These are phyloP conservation scores for Amanita pseudoporphyria DNA, from an alignment of 768 basidiomycete species.

Conservation along the genomic window DNA sequence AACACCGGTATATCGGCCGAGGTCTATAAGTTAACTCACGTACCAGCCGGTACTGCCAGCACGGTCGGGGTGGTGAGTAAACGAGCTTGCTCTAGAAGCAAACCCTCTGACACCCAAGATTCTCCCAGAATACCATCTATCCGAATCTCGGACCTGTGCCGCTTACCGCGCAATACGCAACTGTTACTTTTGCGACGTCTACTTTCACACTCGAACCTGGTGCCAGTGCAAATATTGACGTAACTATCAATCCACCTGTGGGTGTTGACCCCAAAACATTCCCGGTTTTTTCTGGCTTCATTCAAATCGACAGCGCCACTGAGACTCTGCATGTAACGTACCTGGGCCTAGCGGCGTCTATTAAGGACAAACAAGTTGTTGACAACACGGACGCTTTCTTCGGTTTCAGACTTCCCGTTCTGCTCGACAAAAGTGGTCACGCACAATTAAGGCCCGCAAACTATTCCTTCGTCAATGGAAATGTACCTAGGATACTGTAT, in stretches of 20 bases:
- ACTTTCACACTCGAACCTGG: conserved; percentile 32
- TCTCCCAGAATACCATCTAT: conserved; percentile 28
- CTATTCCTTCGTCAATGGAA: conserved; percentile 34
- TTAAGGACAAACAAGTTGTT: conserved; percentile 34
- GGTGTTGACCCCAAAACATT: conserved; percentile 32
- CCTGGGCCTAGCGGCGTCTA: conserved; percentile 26
- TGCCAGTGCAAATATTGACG: conserved; percentile 23
- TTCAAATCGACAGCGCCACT: conserved; percentile 25
- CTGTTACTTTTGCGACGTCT: conserved; percentile 29
- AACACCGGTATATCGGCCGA: conserved; percentile 31
- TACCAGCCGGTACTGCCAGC: conserved; percentile 36
- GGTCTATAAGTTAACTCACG: conserved; percentile 31
- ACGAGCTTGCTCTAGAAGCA: background rate
- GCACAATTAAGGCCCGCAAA: conserved; percentile 29
- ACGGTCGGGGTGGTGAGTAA: conserved; percentile 25
- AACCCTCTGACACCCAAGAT: background rate
- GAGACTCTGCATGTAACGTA: conserved; percentile 31
- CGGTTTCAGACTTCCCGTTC: conserved; percentile 31
- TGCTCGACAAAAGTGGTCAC: conserved; percentile 32
- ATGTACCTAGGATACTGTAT: conserved; percentile 32
- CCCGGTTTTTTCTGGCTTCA: conserved; percentile 49
- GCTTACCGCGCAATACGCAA: conserved; percentile 29
- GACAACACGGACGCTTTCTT: conserved; percentile 39
- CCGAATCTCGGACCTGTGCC: conserved; percentile 34
- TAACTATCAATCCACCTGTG: conserved; percentile 32